A percentile compares a stretch with the other conserved stretches of the same genome.
Conservation (phyloP, 768 basidiomycete species). For the Amanita subjunquillea region DNA sequence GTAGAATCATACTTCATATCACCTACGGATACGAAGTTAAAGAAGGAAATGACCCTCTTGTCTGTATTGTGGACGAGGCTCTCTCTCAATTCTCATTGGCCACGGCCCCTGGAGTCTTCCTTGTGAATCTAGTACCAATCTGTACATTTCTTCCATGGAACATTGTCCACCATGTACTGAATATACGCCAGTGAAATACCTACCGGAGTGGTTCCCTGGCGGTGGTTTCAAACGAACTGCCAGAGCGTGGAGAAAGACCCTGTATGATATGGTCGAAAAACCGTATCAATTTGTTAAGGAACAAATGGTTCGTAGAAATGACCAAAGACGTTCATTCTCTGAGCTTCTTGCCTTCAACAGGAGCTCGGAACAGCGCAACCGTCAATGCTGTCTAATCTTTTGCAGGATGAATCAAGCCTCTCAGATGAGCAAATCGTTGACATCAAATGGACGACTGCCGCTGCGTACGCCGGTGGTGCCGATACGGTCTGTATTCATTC, state of each 20-base stretch:
- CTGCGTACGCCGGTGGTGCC: conserved; percentile 35
- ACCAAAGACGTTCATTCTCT: too few relatives aligned
- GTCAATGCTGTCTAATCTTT: too few relatives aligned
- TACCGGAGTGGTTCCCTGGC: conserved; percentile 38
- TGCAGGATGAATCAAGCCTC: too few relatives aligned
- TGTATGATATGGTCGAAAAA: conserved; percentile 19
- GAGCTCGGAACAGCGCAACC: too few relatives aligned
- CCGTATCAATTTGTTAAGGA: conserved; percentile 26
- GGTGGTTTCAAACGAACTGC: conserved; percentile 31
- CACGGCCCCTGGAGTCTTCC: conserved; percentile 16
- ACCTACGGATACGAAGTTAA: too few relatives aligned
- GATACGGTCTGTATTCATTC: conserved; percentile 13
- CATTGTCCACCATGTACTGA: background rate
- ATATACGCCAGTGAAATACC: conserved; percentile 21
- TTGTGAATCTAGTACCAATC: conserved; percentile 19
- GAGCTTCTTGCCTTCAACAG: too few relatives aligned
- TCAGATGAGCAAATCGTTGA: too few relatives aligned
- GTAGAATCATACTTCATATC: too few relatives aligned
- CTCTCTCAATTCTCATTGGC: conserved; percentile 11
- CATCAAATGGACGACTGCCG: too few relatives aligned
- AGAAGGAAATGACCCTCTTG: too few relatives aligned
- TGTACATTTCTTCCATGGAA: background rate
- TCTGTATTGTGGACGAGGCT: conserved; percentile 3
- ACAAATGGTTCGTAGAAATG: too few relatives aligned
- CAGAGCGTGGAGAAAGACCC: too few relatives aligned